These are phyloP conservation scores for Rhizopus stolonifer DNA, from an alignment of 371 early-diverging fungal genomes.

Conservation along the genomic window DNA sequence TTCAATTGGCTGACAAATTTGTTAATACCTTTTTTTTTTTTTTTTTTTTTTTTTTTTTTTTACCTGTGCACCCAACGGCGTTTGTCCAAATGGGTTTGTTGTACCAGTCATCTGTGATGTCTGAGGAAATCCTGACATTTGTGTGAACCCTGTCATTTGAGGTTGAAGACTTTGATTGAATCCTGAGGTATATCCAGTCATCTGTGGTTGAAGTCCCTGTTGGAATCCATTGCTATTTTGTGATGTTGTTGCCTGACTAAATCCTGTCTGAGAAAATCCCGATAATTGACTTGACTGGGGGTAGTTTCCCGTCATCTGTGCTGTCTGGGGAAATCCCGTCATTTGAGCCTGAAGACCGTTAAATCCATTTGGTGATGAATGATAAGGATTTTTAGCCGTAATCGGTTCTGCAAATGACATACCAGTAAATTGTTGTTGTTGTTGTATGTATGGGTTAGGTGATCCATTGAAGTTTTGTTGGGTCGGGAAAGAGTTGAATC, in stretches of 20 bases:
- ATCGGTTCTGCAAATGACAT: conserved; percentile 34
- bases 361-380: conserved; percentile 21
- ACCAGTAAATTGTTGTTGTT: conserved; percentile 47
- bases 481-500: conserved; percentile 21
- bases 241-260: no score
- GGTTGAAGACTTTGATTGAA: background rate
- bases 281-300: no score
- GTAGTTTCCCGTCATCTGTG: background rate
- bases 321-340: background rate
- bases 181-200: background rate
- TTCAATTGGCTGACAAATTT: conserved; percentile 35
- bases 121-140: no score
- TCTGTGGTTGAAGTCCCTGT: conserved; percentile 1
- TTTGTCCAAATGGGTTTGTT: conserved; percentile 19
- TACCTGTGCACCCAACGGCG: background rate
- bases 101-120: background rate
- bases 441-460: conserved; percentile 53
- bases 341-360: conserved; percentile 10
- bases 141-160: conserved; percentile 1
- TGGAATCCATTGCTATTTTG: background rate
- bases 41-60: no score
- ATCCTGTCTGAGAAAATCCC: background rate
- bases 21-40: no score
- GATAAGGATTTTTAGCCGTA: conserved; percentile 14
- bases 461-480: conserved; percentile 22